A percentile compares a stretch with the other conserved stretches of the same genome.
phyloP scores from a whole-genome alignment of 2,329 filamentous ascomycete genomes.

The Epichloe bromicola region DNA sequence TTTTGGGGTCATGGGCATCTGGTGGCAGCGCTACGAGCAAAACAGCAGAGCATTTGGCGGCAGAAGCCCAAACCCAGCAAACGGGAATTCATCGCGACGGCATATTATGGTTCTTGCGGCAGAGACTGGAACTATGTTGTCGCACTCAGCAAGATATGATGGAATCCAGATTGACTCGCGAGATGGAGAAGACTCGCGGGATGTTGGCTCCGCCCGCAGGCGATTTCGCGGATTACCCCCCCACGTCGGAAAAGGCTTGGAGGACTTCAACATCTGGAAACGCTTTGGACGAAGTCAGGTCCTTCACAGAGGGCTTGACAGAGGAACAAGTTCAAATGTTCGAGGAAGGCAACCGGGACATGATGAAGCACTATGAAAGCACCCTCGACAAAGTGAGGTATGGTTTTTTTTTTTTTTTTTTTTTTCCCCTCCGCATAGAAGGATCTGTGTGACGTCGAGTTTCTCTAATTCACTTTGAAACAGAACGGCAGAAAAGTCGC shows the following conservation, averaged over 20 bases:
- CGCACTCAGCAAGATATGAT: constrained; percentile 82
- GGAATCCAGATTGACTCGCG: constrained; percentile 71
- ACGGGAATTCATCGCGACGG: constrained; percentile 63
- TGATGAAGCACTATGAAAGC: constrained; percentile 88
- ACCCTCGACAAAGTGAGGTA: constrained; percentile 91
- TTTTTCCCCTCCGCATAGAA: not conserved
- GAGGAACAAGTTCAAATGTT: constrained; percentile 86
- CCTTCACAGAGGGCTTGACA: constrained; percentile 44
- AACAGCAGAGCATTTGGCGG: constrained; percentile 52
- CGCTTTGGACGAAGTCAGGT: constrained; percentile 10
- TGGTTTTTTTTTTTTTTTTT: no score
- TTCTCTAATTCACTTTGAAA: not conserved
- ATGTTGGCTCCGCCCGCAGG: constrained; percentile 36
- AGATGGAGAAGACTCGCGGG: constrained; percentile 82
- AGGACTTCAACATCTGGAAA: not conserved
- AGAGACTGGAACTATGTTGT: constrained; percentile 62
- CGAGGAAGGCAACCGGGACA: constrained; percentile 80
- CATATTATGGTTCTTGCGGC: constrained; percentile 69
- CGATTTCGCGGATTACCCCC: constrained; percentile 22
- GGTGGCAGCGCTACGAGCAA: constrained; percentile 33
- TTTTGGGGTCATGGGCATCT: constrained; percentile 54
- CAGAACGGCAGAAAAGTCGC: constrained; percentile 77
- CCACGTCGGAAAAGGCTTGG: constrained; percentile 8
- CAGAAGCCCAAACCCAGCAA: constrained; percentile 57
- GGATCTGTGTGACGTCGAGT: not conserved